Percentiles rank a stretch among this genome's conserved stretches.
Conservation (phyloP, 2,329 filamentous ascomycete genomes). For the Arthrobotrys sinensis region DNA sequence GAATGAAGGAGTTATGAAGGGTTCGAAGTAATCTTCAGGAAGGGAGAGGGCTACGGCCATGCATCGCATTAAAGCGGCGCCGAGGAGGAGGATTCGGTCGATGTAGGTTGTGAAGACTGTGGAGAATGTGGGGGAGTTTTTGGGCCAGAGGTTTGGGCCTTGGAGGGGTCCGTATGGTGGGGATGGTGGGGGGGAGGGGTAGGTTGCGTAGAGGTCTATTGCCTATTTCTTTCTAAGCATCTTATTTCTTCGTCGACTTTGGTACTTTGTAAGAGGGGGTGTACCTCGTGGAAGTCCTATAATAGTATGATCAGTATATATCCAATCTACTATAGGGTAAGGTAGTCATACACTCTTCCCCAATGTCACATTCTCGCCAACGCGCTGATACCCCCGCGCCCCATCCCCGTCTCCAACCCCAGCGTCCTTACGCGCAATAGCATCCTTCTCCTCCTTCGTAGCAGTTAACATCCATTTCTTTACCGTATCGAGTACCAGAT, state of each 20-base stretch:
- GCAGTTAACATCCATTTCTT: constrained; percentile 63
- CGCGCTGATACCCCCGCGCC: constrained; percentile 63
- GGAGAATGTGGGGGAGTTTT: constrained; percentile 63
- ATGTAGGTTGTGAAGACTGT: constrained; percentile 64
- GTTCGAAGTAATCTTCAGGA: constrained; percentile 63
- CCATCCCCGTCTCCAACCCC: constrained; percentile 62
- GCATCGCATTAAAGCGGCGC: constrained; percentile 63
- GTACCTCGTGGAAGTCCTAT: constrained; percentile 66
- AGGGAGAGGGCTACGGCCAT: constrained; percentile 64
- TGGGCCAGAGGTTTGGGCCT: constrained; percentile 69
- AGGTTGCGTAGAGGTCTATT: constrained; percentile 65
- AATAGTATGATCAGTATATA: not conserved
- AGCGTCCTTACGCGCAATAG: constrained; percentile 60
- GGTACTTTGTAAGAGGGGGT: not conserved
- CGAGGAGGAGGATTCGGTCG: constrained; percentile 58
- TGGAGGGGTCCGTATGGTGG: constrained; percentile 66
- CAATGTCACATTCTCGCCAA: constrained; percentile 64
- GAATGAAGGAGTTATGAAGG: constrained; percentile 63
- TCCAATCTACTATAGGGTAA: not conserved
- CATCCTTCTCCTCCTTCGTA: constrained; percentile 60
- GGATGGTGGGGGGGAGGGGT: constrained; percentile 60
- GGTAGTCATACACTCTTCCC: constrained; percentile 61
- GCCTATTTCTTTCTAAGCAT: constrained; percentile 48
- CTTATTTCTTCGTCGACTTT: not conserved
- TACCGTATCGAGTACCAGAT: constrained; percentile 50